Conservation (phyloP, 2,329 filamentous ascomycete species). For the Hymenoscyphus scutula region DNA sequence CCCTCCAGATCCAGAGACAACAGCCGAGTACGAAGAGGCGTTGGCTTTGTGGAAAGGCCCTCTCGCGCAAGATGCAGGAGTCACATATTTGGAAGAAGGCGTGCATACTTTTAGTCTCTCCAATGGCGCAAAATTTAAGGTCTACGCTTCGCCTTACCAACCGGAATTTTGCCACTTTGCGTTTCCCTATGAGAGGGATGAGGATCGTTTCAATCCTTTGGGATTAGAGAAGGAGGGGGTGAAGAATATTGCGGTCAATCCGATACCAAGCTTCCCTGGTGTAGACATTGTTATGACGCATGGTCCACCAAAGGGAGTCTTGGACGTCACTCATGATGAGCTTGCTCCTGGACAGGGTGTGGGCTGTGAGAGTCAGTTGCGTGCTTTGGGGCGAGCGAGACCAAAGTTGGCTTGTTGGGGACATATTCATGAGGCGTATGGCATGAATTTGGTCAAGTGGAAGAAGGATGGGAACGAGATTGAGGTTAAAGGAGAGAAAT, state of each 20-base stretch:
- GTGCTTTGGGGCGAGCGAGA: slow-evolving; percentile 46
- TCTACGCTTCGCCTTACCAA: slow-evolving; percentile 35
- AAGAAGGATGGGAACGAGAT: slow-evolving; percentile 7
- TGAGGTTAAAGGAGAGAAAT: slow-evolving; percentile 29
- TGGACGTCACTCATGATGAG: slow-evolving; percentile 40
- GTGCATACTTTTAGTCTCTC: slow-evolving; percentile 27
- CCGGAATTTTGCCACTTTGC: slow-evolving; percentile 26
- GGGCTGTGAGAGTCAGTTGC: slow-evolving; percentile 53
- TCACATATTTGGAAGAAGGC: slow-evolving; percentile 33
- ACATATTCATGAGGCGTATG: slow-evolving; percentile 57
- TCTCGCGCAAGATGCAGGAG: slow-evolving; percentile 18
- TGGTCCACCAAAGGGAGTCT: slow-evolving; percentile 50
- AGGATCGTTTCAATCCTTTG: slow-evolving; percentile 28
- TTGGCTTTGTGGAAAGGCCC: slow-evolving; percentile 19
- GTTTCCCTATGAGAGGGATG: slow-evolving; percentile 27
- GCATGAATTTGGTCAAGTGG: slow-evolving; percentile 52
- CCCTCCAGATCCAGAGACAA: not conserved
- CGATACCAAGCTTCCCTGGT: slow-evolving; percentile 14
- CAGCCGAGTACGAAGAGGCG: slow-evolving; percentile 12
- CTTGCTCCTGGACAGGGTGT: slow-evolving; percentile 6
- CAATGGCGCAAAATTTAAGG: slow-evolving; percentile 27
- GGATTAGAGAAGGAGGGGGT: not conserved
- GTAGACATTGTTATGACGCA: slow-evolving; percentile 58
- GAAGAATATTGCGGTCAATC: slow-evolving; percentile 6
- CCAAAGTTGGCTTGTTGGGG: slow-evolving; percentile 57